Conservation (phyloP, 495 filamentous ascomycete species). For the Aspergillus leporis region DNA sequence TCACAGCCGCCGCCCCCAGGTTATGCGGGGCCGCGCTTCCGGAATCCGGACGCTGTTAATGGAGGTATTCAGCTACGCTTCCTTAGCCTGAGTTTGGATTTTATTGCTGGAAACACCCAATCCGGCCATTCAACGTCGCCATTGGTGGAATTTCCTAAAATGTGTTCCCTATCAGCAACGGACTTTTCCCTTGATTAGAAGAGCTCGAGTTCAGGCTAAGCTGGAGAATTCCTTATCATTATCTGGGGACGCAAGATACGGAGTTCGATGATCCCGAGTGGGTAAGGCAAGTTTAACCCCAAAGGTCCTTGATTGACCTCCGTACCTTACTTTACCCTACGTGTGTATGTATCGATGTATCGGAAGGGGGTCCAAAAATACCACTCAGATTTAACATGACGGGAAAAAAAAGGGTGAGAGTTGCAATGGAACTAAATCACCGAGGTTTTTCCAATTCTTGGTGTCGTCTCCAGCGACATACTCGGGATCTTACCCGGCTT, state of each 20-base stretch:
- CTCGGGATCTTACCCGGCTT: too few relatives aligned
- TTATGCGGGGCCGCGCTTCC: slow-evolving; percentile 40
- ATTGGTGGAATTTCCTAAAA: slow-evolving; percentile 13
- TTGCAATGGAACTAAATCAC: background rate
- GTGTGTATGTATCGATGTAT: too few relatives aligned
- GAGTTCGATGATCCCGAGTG: background rate
- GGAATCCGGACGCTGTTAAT: slow-evolving; percentile 27
- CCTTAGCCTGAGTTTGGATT: background rate
- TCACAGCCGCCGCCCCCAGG: slow-evolving; percentile 22
- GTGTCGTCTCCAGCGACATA: too few relatives aligned
- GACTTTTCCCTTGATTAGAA: slow-evolving; percentile 12
- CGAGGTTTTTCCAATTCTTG: slow-evolving; percentile 8
- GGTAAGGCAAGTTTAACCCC: slow-evolving; percentile 7
- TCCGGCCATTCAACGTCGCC: background rate
- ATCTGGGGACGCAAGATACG: slow-evolving; percentile 6
- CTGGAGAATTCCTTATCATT: slow-evolving; percentile 7
- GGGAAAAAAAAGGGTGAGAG: background rate
- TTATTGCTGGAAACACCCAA: slow-evolving; percentile 2
- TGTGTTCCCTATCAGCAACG: slow-evolving; percentile 10
- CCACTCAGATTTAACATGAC: background rate
- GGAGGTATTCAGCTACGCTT: slow-evolving; percentile 8
- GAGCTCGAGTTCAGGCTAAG: slow-evolving; percentile 12
- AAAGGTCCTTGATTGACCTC: slow-evolving; percentile 9
- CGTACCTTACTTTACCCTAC: background rate
- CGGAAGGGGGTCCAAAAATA: background rate